Evolutionary conservation across 441 rosid genomes (phyloP).

Genomic region (Gossypium davidsonii): DNA sequence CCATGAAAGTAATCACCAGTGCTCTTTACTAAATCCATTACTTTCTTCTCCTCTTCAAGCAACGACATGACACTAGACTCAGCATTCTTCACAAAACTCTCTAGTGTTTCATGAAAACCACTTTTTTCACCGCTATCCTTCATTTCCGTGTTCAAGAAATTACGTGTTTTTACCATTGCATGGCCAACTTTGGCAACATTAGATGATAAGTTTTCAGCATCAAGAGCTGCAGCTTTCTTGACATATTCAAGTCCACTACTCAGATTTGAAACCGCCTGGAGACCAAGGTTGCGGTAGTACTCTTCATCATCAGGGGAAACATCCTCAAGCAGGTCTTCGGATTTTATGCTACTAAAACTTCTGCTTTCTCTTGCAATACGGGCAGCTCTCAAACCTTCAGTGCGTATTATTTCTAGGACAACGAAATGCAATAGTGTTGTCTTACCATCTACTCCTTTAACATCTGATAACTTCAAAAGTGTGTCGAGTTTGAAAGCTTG

Average conservation of each 20-base stretch:
- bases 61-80: slow-evolving; percentile 53
- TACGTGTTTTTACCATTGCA: slow-evolving; percentile 46
- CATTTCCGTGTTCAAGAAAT: slow-evolving; percentile 67
- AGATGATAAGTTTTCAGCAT: slow-evolving; percentile 69
- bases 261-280: slow-evolving; percentile 68
- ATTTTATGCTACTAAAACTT: slow-evolving; percentile 58
- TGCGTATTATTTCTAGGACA: slow-evolving; percentile 85
- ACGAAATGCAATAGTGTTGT: slow-evolving; percentile 98
- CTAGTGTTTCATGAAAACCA: slow-evolving; percentile 59
- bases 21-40: slow-evolving; percentile 77
- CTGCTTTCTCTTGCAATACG: slow-evolving; percentile 56
- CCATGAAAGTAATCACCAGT: slow-evolving; percentile 99
- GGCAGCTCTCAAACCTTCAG: slow-evolving; percentile 84
- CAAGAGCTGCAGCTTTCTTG: slow-evolving; percentile 75
- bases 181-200: slow-evolving; percentile 60
- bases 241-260: slow-evolving; percentile 75
- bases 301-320: slow-evolving; percentile 49
- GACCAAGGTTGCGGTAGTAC: slow-evolving; percentile 65
- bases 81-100: slow-evolving; percentile 62
- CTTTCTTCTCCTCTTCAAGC: slow-evolving; percentile 74
- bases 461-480: slow-evolving; percentile 85
- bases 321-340: slow-evolving; percentile 73
- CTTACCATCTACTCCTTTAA: slow-evolving; percentile 91
- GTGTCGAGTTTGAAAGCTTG: slow-evolving; percentile 98
- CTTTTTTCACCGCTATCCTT: slow-evolving; percentile 53